Conservation (phyloP, 371 early-diverging fungal species). For the Apophysomyces ossiformis region DNA sequence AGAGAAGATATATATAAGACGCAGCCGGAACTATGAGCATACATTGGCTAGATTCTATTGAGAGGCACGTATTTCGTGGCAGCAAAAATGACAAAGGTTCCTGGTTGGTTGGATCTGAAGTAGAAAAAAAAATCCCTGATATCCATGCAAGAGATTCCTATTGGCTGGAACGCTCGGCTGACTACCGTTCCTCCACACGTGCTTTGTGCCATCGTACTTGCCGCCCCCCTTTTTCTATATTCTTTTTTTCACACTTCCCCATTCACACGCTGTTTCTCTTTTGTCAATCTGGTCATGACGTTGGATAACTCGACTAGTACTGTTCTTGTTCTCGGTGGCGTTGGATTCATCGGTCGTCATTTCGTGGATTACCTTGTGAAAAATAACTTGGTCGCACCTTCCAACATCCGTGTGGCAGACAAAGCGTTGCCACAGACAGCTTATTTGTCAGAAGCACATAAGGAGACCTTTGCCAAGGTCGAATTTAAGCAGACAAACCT, state of each 20-base stretch:
- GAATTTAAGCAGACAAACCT: conserved; percentile 88
- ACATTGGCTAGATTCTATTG: too few relatives aligned
- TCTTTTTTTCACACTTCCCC: not conserved
- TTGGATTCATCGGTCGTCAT: conserved; percentile 87
- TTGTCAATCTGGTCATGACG: conserved; percentile 12
- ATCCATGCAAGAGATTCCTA: too few relatives aligned
- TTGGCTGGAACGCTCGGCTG: too few relatives aligned
- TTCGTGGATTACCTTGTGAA: conserved; percentile 75
- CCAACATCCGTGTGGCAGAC: conserved; percentile 84
- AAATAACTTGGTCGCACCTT: conserved; percentile 56
- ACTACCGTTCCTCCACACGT: not conserved
- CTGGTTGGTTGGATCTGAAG: too few relatives aligned
- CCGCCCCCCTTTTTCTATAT: not conserved
- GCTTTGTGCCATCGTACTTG: not conserved
- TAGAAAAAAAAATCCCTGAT: too few relatives aligned
- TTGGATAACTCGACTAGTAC: conserved; percentile 20
- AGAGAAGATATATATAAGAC: too few relatives aligned
- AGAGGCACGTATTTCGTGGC: too few relatives aligned
- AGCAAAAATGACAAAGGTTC: too few relatives aligned
- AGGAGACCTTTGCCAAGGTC: conserved; percentile 71
- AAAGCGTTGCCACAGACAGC: conserved; percentile 88
- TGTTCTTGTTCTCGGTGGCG: conserved; percentile 82
- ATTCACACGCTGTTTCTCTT: not conserved
- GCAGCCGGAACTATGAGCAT: too few relatives aligned
- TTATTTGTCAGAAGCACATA: conserved; percentile 70